Conservation (phyloP, 345 rosid genomes). For the Limnanthes douglasii region DNA sequence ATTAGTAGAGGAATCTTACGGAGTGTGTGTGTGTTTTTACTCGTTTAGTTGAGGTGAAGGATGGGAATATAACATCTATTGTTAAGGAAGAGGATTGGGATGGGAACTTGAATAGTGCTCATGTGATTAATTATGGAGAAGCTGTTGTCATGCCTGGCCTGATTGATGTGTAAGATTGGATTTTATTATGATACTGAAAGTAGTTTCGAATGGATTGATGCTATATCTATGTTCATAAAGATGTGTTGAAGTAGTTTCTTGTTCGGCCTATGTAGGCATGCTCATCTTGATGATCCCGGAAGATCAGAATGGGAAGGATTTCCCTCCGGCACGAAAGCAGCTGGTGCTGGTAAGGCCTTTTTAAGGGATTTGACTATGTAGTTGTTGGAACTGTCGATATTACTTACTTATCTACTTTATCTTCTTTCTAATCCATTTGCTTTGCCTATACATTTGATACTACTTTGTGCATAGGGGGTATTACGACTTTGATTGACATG, state of each 20-base stretch:
- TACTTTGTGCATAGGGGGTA: conserved; percentile 39
- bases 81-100: conserved; percentile 53
- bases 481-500: conserved; percentile 87
- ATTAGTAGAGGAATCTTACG: no score
- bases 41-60: conserved; percentile 52
- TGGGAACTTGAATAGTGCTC: conserved; percentile 20
- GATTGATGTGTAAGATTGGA: conserved; percentile 61
- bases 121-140: conserved; percentile 58
- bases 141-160: conserved; percentile 96
- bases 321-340: conserved; percentile 91
- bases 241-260: not conserved
- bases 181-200: not conserved
- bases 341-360: conserved; percentile 65
- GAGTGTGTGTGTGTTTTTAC: not conserved
- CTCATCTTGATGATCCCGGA: conserved; percentile 98
- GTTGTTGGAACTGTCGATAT: conserved; percentile 4
- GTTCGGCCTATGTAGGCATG: conserved; percentile 40
- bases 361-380: not conserved
- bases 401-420: not conserved
- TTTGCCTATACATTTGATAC: not conserved
- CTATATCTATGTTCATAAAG: not conserved
- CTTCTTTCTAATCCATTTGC: not conserved
- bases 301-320: conserved; percentile 97
- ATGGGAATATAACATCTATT: conserved; percentile 37
- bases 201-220: conserved; percentile 1